Evolutionary conservation across 2,329 filamentous ascomycete species (phyloP).

Genomic region (Nothopassalora personata): DNA sequence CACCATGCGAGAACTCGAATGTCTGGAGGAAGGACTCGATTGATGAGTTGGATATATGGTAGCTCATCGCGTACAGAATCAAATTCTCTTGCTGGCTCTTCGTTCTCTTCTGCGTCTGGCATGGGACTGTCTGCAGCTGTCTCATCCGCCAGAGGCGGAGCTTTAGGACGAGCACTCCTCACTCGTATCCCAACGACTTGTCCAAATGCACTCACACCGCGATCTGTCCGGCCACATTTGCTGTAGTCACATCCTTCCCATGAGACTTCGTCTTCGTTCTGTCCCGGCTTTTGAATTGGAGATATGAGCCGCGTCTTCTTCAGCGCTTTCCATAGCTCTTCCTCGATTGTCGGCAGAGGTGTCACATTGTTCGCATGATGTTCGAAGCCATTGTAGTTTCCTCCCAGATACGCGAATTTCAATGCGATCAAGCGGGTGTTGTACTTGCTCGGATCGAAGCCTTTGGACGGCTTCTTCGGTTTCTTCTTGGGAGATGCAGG

Average conservation of each 20-base stretch:
- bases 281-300: conserved; percentile 44
- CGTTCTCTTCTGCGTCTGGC: conserved; percentile 15
- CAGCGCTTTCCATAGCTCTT: conserved; percentile 88
- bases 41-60: conserved; percentile 75
- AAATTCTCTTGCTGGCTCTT: conserved; percentile 35
- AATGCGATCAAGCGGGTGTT: conserved; percentile 79
- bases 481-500: conserved; percentile 19
- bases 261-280: conserved; percentile 53
- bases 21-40: conserved; percentile 79
- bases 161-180: conserved; percentile 65
- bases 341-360: conserved; percentile 76
- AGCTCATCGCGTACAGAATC: conserved; percentile 75
- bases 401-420: conserved; percentile 89
- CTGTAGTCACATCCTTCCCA: conserved; percentile 86
- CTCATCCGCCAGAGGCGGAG: conserved; percentile 5
- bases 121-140: conserved; percentile 11
- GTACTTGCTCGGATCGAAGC: conserved; percentile 75
- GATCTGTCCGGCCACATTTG: conserved; percentile 90
- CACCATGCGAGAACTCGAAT: conserved; percentile 94
- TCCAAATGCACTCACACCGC: conserved; percentile 91
- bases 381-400: conserved; percentile 89
- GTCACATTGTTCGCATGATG: conserved; percentile 67
- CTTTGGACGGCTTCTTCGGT: conserved; percentile 38
- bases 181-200: conserved; percentile 85
- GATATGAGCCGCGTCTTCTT: conserved; percentile 77